phyloP scores from a whole-genome alignment of 2,329 filamentous ascomycete species.

The Aspergillus sp. region DNA sequence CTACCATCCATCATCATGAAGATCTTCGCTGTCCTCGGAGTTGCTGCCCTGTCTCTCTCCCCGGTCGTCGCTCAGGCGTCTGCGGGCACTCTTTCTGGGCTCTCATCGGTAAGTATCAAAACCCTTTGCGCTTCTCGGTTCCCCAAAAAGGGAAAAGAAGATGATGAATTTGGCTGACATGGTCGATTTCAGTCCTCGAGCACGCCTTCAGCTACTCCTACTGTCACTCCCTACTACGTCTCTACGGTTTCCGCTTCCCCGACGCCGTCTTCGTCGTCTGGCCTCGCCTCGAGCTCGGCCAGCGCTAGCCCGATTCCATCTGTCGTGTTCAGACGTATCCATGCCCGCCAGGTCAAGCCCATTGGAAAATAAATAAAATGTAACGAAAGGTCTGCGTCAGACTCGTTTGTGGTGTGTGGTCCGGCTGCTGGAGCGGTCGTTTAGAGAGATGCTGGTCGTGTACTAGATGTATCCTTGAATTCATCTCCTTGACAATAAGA shows the following conservation, averaged over 20 bases:
- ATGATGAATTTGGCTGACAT: background rate
- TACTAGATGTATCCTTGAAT: too few relatives aligned
- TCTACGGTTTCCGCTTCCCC: background rate
- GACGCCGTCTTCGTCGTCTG: background rate
- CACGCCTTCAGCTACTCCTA: conserved; percentile 1
- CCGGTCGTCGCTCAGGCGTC: conserved; percentile 13
- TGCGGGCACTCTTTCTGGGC: conserved; percentile 4
- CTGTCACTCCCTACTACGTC: background rate
- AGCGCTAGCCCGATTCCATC: background rate
- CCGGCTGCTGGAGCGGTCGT: background rate
- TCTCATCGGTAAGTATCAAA: conserved; percentile 3
- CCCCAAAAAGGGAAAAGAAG: too few relatives aligned
- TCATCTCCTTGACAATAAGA: too few relatives aligned
- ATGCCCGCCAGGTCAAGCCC: background rate
- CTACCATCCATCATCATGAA: conserved; percentile 18
- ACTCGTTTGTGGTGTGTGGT: background rate
- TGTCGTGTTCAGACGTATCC: background rate
- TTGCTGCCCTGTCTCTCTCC: conserved; percentile 16
- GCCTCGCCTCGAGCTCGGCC: background rate
- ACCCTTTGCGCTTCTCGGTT: too few relatives aligned
- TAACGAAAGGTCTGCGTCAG: background rate
- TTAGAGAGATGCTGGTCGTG: too few relatives aligned
- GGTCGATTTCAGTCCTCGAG: background rate
- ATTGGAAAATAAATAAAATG: background rate
- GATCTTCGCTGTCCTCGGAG: conserved; percentile 17